Percentiles rank a stretch among this genome's conserved stretches.
These are phyloP conservation scores for Suhomyces yuchorum DNA, from an alignment of 1,139 yeast species.

Conservation along the genomic window DNA sequence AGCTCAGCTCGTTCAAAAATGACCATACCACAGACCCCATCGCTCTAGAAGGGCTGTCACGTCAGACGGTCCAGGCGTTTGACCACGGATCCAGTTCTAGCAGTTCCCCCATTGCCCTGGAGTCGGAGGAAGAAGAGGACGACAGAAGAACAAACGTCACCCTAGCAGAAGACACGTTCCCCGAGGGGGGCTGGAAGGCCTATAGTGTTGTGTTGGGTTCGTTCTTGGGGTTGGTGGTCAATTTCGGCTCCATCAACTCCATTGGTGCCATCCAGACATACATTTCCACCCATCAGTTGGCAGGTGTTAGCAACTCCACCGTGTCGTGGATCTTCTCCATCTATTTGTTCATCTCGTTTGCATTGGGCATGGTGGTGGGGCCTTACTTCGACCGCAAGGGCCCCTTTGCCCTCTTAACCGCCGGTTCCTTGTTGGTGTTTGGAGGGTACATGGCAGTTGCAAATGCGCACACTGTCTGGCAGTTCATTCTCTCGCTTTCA, in stretches of 20 bases:
- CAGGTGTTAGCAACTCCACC: constrained; percentile 20
- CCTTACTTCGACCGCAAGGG: constrained; percentile 42
- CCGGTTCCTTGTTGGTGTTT: constrained; percentile 31
- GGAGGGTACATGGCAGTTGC: constrained; percentile 41
- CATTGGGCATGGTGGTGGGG: constrained; percentile 37
- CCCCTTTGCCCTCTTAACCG: constrained; percentile 27
- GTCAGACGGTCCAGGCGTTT: neutral
- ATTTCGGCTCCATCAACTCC: constrained; percentile 36
- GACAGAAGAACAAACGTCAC: neutral
- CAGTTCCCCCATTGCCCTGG: neutral
- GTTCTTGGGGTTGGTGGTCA: constrained; percentile 34
- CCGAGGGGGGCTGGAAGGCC: constrained; percentile 37
- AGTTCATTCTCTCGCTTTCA: constrained; percentile 38
- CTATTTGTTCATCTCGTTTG: constrained; percentile 34
- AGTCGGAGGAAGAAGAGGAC: neutral
- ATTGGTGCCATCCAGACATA: constrained; percentile 43
- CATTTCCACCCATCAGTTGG: constrained; percentile 35
- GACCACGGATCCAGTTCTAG: neutral
- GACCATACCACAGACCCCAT: neutral
- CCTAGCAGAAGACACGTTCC: constrained; percentile 13
- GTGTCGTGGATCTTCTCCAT: constrained; percentile 44
- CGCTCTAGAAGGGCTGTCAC: neutral
- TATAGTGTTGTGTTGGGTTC: constrained; percentile 38
- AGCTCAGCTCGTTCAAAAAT: neutral
- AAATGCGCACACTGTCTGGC: constrained; percentile 31